Conservation (phyloP, 331 rosid species). For the Stylosanthes scabra region DNA sequence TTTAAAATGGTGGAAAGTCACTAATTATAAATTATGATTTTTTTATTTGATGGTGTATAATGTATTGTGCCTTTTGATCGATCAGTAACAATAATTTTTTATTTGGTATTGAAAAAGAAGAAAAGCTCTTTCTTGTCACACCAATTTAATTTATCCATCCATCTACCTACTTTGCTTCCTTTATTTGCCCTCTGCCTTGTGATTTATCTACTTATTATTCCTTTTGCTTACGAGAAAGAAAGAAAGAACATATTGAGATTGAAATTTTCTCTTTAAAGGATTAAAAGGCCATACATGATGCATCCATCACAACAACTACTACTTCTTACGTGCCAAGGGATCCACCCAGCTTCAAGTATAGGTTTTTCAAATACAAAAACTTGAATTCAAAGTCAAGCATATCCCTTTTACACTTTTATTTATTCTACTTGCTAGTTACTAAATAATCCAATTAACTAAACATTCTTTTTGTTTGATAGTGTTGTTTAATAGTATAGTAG, state of each 20-base stretch:
- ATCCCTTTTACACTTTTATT: not conserved
- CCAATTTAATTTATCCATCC: no score
- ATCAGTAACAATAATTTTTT: not conserved
- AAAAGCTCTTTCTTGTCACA: conserved; percentile 16
- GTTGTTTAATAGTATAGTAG: no score
- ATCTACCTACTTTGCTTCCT: conserved; percentile 11
- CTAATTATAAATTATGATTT: no score
- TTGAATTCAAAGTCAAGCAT: conserved; percentile 46
- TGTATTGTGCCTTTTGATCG: conserved; percentile 22
- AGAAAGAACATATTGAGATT: not conserved
- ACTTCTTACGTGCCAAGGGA: no score
- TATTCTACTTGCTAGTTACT: not conserved
- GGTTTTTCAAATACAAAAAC: conserved; percentile 24
- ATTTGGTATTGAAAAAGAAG: conserved; percentile 8
- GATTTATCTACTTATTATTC: conserved; percentile 2
- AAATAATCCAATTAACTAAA: not conserved
- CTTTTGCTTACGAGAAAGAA: conserved; percentile 40
- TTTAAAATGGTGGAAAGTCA: no score
- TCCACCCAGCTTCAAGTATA: not conserved
- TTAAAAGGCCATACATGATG: no score
- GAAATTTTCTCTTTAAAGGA: conserved; percentile 1
- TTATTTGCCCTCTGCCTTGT: conserved; percentile 3
- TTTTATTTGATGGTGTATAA: no score
- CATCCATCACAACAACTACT: not conserved
- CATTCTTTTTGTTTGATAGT: no score